Conservation (phyloP, 805 yeast species). For the Nakazawaea holstii region DNA sequence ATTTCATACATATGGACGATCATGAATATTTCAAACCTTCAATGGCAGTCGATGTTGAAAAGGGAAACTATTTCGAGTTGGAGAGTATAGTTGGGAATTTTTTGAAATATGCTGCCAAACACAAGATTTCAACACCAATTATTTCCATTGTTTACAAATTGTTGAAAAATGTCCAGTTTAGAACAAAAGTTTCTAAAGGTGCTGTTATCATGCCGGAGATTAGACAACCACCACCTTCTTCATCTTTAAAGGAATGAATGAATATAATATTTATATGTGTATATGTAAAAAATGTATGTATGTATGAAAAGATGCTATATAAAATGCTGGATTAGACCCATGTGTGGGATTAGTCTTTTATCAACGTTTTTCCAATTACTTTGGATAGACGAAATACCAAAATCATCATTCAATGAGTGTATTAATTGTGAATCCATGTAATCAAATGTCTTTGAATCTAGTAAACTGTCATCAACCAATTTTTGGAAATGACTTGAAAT, state of each 20-base stretch:
- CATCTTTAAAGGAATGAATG: background rate
- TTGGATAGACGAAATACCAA: background rate
- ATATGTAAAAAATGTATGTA: too few relatives aligned
- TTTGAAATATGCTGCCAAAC: conserved; percentile 29
- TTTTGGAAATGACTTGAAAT: conserved; percentile 31
- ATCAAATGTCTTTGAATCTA: background rate
- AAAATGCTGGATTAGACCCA: background rate
- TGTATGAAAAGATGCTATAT: background rate
- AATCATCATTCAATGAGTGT: background rate
- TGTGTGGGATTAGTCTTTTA: background rate
- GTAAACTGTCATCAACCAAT: conserved; percentile 31
- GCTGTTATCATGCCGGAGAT: background rate
- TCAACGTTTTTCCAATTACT: background rate
- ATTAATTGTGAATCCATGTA: background rate
- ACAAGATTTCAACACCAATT: conserved; percentile 45
- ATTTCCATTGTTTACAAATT: conserved; percentile 51
- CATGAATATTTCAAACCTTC: conserved; percentile 36
- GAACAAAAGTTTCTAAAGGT: conserved; percentile 13
- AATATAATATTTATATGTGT: background rate
- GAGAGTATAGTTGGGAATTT: conserved; percentile 36
- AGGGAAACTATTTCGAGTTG: conserved; percentile 31
- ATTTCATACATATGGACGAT: conserved; percentile 27
- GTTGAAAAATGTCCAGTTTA: conserved; percentile 53
- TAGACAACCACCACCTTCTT: background rate
- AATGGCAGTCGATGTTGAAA: conserved; percentile 35